These are phyloP conservation scores for Condylostoma magnum DNA, from an alignment of 169 alveolate genomes.

Conservation along the genomic window DNA sequence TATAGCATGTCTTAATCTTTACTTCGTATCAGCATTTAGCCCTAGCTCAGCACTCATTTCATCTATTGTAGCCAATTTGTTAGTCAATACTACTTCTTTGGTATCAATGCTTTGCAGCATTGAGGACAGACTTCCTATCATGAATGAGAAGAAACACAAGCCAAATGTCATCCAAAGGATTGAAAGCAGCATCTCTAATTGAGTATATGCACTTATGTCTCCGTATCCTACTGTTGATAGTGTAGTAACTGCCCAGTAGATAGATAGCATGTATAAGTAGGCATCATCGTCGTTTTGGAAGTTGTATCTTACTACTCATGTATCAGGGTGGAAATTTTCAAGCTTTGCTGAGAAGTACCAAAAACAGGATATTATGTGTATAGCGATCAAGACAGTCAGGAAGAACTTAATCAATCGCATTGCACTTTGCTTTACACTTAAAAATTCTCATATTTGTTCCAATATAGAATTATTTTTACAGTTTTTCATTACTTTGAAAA, in stretches of 20 bases:
- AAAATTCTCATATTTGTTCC: slow-evolving; percentile 23
- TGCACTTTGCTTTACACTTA: slow-evolving; percentile 40
- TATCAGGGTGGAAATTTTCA: slow-evolving; percentile 30
- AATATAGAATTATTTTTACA: slow-evolving; percentile 11
- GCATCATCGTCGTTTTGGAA: no score
- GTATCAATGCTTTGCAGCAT: slow-evolving; percentile 52
- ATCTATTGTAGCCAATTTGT: slow-evolving; percentile 48
- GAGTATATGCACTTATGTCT: slow-evolving; percentile 58
- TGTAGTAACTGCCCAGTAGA: slow-evolving; percentile 73
- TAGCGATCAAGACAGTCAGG: slow-evolving; percentile 43
- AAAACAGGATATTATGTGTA: slow-evolving; percentile 62
- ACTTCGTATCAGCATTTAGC: slow-evolving; percentile 39
- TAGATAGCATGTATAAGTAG: slow-evolving; percentile 39
- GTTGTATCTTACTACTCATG: slow-evolving; percentile 55
- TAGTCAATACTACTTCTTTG: slow-evolving; percentile 25
- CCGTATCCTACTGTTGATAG: slow-evolving; percentile 83
- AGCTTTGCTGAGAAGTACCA: slow-evolving; percentile 57
- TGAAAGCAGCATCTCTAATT: slow-evolving; percentile 50
- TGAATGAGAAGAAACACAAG: slow-evolving; percentile 70
- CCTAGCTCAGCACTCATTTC: slow-evolving; percentile 58
- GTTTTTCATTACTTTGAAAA: slow-evolving; percentile 41
- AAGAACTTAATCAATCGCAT: slow-evolving; percentile 31
- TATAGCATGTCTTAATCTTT: slow-evolving; percentile 44
- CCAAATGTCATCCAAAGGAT: slow-evolving; percentile 76
- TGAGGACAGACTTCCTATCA: slow-evolving; percentile 70